Evolutionary conservation across 306 rosid genomes (phyloP).

Genomic region (Malus asiatica): DNA sequence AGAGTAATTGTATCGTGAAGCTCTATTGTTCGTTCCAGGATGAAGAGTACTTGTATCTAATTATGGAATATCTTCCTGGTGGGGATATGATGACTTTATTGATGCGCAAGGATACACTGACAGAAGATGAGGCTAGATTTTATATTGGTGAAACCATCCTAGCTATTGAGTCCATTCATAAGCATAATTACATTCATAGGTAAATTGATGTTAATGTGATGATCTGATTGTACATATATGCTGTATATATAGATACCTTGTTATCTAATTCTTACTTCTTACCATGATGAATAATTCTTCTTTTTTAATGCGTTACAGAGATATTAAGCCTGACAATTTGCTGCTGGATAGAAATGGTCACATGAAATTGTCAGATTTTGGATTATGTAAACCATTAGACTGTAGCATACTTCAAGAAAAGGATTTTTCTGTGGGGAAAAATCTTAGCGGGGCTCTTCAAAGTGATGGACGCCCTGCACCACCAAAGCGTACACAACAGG

Average conservation of each 20-base stretch:
- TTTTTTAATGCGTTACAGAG: slow-evolving; percentile 49
- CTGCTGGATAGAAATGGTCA: slow-evolving; percentile 89
- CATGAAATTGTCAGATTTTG: slow-evolving; percentile 95
- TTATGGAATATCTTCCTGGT: slow-evolving; percentile 99
- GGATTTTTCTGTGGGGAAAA: slow-evolving; percentile 74
- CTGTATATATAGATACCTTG: not conserved
- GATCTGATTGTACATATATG: not conserved
- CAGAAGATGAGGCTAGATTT: slow-evolving; percentile 92
- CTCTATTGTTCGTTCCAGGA: slow-evolving; percentile 97
- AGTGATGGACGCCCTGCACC: slow-evolving; percentile 83
- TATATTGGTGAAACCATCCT: slow-evolving; percentile 96
- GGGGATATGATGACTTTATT: too few species aligned
- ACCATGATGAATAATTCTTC: slow-evolving; percentile 6
- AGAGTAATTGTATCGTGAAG: slow-evolving; percentile 94
- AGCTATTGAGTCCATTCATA: slow-evolving; percentile 93
- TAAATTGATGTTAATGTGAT: slow-evolving; percentile 19
- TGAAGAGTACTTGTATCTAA: slow-evolving; percentile 84
- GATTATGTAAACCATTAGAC: slow-evolving; percentile 94
- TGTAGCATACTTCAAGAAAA: slow-evolving; percentile 92
- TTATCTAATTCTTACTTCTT: slow-evolving; percentile 11
- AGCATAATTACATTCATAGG: slow-evolving; percentile 97
- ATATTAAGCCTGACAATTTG: slow-evolving; percentile 98
- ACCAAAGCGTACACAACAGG: slow-evolving; percentile 96
- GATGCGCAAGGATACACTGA: slow-evolving; percentile 95
- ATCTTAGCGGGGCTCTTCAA: slow-evolving; percentile 87